These are phyloP conservation scores for Candida smagusa DNA, from an alignment of 1,139 yeast genomes.

Conservation along the genomic window DNA sequence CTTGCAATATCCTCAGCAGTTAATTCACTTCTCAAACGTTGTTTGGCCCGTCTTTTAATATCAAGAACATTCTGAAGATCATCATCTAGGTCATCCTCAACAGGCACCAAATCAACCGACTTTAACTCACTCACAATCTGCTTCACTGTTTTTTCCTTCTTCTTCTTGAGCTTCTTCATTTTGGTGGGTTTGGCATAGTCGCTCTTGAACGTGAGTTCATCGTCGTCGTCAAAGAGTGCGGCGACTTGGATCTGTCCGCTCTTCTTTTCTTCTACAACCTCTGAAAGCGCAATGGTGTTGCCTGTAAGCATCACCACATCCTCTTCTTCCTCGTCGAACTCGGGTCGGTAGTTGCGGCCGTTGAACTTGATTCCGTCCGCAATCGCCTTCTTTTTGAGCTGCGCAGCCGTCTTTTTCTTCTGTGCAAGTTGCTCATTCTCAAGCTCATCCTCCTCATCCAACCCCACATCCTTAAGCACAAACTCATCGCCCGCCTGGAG, in stretches of 20 bases:
- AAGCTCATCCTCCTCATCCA: conserved; percentile 47
- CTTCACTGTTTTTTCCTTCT: conserved; percentile 14
- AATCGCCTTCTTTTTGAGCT: conserved; percentile 21
- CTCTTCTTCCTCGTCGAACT: conserved; percentile 15
- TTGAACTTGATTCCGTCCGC: conserved; percentile 25
- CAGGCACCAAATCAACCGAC: conserved; percentile 18
- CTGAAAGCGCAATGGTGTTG: conserved; percentile 10
- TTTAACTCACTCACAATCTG: conserved; percentile 28
- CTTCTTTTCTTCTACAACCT: conserved; percentile 13
- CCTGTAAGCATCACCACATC: conserved; percentile 12
- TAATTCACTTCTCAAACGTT: conserved; percentile 21
- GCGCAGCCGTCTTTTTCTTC: conserved; percentile 23
- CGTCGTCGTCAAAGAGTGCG: conserved; percentile 22
- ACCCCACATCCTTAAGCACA: conserved; percentile 59
- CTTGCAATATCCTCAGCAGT: conserved; percentile 48
- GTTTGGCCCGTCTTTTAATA: conserved; percentile 37
- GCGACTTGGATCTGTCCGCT: conserved; percentile 5
- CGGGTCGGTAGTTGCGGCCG: conserved; percentile 18
- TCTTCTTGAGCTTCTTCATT: conserved; percentile 31
- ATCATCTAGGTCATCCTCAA: conserved; percentile 29
- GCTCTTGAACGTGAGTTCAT: conserved; percentile 15
- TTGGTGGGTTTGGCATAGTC: conserved; percentile 33
- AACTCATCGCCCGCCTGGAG: conserved; percentile 43
- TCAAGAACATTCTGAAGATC: conserved; percentile 47
- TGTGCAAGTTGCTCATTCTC: conserved; percentile 40